Conservation (phyloP, 805 yeast species). For the Starmerella stellata region DNA sequence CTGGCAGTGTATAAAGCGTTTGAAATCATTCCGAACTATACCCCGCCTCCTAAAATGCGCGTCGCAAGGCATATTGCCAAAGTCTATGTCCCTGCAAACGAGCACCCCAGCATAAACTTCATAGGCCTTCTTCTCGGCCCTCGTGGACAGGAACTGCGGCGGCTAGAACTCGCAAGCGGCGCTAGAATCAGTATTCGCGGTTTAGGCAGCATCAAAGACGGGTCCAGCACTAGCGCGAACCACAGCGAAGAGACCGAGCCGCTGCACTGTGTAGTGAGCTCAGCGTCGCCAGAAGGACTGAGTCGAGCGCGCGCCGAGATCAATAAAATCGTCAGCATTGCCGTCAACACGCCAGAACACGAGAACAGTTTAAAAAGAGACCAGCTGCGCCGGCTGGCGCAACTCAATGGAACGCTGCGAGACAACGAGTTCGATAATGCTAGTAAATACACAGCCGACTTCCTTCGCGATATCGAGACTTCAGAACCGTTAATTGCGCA, state of each 20-base stretch:
- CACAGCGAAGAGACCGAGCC: slow-evolving; percentile 55
- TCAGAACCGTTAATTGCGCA: too few relatives aligned
- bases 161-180: slow-evolving; percentile 67
- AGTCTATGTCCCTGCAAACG: slow-evolving; percentile 64
- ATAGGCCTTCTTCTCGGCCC: slow-evolving; percentile 87
- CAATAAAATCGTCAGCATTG: slow-evolving; percentile 59
- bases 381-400: slow-evolving; percentile 82
- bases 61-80: slow-evolving; percentile 64
- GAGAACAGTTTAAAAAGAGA: slow-evolving; percentile 81
- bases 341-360: slow-evolving; percentile 78
- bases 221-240: slow-evolving; percentile 26
- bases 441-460: too few relatives aligned
- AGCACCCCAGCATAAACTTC: slow-evolving; percentile 81
- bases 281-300: slow-evolving; percentile 62
- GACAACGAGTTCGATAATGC: slow-evolving; percentile 54
- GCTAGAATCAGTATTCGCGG: slow-evolving; percentile 87
- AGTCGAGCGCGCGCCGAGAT: slow-evolving; percentile 57
- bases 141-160: slow-evolving; percentile 74
- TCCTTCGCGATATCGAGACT: too few relatives aligned
- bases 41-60: slow-evolving; percentile 57
- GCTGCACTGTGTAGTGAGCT: slow-evolving; percentile 70
- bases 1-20: slow-evolving; percentile 58
- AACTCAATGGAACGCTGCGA: slow-evolving; percentile 81
- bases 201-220: slow-evolving; percentile 88
- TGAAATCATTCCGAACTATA: slow-evolving; percentile 52